Evolutionary conservation across 208 protist genomes (phyloP), one percentile per base, ranked within the genome.

Genomic region (Acanthamoeba castellanii): DNA sequence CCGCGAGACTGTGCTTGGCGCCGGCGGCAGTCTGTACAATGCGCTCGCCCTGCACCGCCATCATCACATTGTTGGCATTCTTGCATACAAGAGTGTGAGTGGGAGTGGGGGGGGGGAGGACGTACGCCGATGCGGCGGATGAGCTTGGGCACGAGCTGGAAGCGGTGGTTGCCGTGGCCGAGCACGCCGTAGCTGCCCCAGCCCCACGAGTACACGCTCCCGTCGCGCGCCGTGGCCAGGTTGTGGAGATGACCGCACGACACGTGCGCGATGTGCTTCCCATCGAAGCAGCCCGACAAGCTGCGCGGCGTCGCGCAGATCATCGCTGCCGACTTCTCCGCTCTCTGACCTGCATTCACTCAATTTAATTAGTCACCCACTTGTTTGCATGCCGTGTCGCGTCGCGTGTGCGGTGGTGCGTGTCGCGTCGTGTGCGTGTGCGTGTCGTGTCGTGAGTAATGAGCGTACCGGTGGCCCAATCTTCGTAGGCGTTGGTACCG

Each of bases 161-260:
- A 92, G 13, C 85, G 85, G 61, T 92, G 85, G 85, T 92, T 92
- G 34, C 85, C 85, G 45, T 92, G 85, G 2, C 85, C 85, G 37
- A 92, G 61, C 30, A 92, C 85, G 59, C 85, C 85, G 37, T 92
- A 92, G 59, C 85, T 92, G 34, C 85, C 85, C 85, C 85, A 92
- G n/a, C 85, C 85, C 85, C 85, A 92, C 16, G 85, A 74, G 37
- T 74, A 92, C 18, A 92, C 34, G 59, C 57, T 74, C 7, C 85
- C 85, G 37, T 92, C 85, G 11, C 52, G 30, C 18, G 85, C 61
- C 32, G 61, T 74, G 52, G 85, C 85, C 61, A 92, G 18, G 85
- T 92, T 92, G 59, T 92, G 61, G 9, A 92, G 59, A 50, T 92
- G 85, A 11, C 85, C 85, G 85, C 85, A 92, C 3, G 85, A 34